A percentile compares a stretch with the other conserved stretches of the same genome.
phyloP scores from a whole-genome alignment of 257 asterid genomes.

The Solanum ossicruentum region DNA sequence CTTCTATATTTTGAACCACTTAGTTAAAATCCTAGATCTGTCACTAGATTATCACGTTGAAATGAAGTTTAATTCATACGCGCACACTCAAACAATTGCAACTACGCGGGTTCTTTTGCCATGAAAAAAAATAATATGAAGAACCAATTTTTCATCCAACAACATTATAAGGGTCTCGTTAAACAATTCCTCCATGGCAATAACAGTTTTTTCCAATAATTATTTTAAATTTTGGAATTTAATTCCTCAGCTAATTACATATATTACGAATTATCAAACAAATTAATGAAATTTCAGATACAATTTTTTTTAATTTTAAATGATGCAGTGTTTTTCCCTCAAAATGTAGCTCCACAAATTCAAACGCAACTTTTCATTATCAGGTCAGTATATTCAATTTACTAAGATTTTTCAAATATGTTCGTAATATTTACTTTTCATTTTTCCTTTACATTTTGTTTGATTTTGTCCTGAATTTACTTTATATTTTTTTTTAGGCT shows the following conservation, averaged over 20 bases:
- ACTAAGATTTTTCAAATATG: not conserved
- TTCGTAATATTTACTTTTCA: not conserved
- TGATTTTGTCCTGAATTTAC: not conserved
- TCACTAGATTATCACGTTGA: not conserved
- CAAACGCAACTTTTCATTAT: slow-evolving; percentile 23
- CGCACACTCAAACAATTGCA: not conserved
- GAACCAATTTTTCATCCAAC: not conserved
- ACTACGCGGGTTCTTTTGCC: not conserved
- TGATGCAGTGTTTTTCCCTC: slow-evolving; percentile 32
- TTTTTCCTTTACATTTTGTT: not conserved
- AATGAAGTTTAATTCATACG: not conserved
- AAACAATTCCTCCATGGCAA: not conserved
- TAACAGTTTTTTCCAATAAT: not conserved
- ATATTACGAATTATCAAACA: not conserved
- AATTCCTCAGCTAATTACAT: not conserved
- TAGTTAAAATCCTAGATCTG: too few species aligned
- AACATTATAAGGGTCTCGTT: not conserved
- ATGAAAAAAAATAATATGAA: not conserved
- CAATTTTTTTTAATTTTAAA: not conserved
- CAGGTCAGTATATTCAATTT: slow-evolving; percentile 10
- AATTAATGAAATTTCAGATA: not conserved
- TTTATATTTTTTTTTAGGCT: not conserved
- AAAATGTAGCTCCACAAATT: slow-evolving; percentile 8
- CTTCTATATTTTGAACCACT: too few species aligned
- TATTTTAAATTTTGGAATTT: not conserved